phyloP scores from a whole-genome alignment of 257 asterid species.

The Nemophila menziesii region DNA sequence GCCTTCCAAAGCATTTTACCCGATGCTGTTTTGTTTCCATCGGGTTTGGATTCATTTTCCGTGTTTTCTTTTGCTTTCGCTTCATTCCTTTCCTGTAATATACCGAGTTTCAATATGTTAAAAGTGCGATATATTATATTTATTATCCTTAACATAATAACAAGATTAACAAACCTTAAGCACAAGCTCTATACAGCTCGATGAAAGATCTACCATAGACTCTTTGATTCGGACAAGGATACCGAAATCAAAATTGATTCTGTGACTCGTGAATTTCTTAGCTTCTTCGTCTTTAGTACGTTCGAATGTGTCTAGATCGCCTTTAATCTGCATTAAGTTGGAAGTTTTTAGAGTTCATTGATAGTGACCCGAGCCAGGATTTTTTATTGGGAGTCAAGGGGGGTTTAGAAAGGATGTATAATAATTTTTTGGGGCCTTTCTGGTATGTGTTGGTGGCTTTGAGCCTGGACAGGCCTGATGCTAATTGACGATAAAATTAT shows the following conservation, averaged over 20 bases:
- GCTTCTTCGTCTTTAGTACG: conserved; percentile 73
- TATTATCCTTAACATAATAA: not conserved
- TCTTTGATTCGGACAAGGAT: conserved; percentile 72
- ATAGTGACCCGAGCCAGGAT: too few species aligned
- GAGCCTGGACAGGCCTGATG: too few species aligned
- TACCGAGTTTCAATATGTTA: not conserved
- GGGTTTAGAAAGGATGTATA: too few species aligned
- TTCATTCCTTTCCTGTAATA: conserved; percentile 41
- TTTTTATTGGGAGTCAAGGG: too few species aligned
- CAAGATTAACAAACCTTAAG: conserved; percentile 45
- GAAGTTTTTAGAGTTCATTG: conserved; percentile 9
- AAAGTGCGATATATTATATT: not conserved
- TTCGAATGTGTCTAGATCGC: conserved; percentile 63
- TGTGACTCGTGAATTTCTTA: conserved; percentile 59
- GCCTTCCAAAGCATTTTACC: conserved; percentile 70
- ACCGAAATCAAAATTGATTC: conserved; percentile 64
- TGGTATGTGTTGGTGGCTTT: too few species aligned
- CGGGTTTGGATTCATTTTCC: conserved; percentile 17
- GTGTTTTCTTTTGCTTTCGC: conserved; percentile 20
- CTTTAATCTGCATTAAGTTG: conserved; percentile 43
- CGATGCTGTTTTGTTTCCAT: conserved; percentile 31
- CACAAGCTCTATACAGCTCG: conserved; percentile 76
- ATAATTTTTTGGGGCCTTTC: too few species aligned
- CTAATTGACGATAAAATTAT: too few species aligned
- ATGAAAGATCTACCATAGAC: conserved; percentile 68